These are phyloP conservation scores for Leptographium lundbergii DNA, from an alignment of 2,329 filamentous ascomycete species.

Conservation along the genomic window DNA sequence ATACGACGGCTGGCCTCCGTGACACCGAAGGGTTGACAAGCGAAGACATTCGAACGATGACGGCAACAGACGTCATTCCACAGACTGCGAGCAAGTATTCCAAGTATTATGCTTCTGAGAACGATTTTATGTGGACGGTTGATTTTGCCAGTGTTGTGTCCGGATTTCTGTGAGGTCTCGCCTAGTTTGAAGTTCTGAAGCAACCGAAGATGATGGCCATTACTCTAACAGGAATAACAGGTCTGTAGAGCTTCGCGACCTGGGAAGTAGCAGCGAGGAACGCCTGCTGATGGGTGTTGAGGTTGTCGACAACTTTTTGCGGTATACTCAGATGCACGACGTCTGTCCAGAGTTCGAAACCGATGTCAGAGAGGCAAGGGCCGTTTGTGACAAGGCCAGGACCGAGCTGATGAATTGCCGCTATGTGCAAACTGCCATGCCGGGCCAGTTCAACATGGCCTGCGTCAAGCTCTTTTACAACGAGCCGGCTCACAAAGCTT, in stretches of 20 bases:
- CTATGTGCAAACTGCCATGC: slow-evolving; percentile 40
- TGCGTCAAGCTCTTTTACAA: slow-evolving; percentile 54
- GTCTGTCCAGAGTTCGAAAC: slow-evolving; percentile 71
- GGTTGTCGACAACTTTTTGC: slow-evolving; percentile 74
- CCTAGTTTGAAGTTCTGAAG: neutral
- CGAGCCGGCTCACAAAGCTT: slow-evolving; percentile 15
- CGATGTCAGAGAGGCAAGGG: slow-evolving; percentile 53
- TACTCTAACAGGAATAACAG: neutral
- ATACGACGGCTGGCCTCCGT: slow-evolving; percentile 36
- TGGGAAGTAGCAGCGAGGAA: slow-evolving; percentile 41
- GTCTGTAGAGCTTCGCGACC: slow-evolving; percentile 19
- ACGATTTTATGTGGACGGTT: slow-evolving; percentile 53
- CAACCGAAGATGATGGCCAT: neutral
- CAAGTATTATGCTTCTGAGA: slow-evolving; percentile 36
- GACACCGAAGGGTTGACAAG: slow-evolving; percentile 45
- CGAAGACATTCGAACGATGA: slow-evolving; percentile 50
- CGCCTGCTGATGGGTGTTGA: slow-evolving; percentile 48
- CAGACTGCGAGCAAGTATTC: slow-evolving; percentile 24
- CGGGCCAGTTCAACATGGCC: slow-evolving; percentile 71
- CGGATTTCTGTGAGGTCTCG: slow-evolving; percentile 59
- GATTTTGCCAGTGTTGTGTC: slow-evolving; percentile 70
- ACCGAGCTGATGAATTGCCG: slow-evolving; percentile 51
- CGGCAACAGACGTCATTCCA: slow-evolving; percentile 48
- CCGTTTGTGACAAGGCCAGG: slow-evolving; percentile 53
- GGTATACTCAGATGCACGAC: slow-evolving; percentile 72